A percentile compares a stretch with the other conserved stretches of the same genome.
These are phyloP conservation scores for Boletus semigastroideus DNA, from an alignment of 1,284 basidiomycete species.

Conservation along the genomic window DNA sequence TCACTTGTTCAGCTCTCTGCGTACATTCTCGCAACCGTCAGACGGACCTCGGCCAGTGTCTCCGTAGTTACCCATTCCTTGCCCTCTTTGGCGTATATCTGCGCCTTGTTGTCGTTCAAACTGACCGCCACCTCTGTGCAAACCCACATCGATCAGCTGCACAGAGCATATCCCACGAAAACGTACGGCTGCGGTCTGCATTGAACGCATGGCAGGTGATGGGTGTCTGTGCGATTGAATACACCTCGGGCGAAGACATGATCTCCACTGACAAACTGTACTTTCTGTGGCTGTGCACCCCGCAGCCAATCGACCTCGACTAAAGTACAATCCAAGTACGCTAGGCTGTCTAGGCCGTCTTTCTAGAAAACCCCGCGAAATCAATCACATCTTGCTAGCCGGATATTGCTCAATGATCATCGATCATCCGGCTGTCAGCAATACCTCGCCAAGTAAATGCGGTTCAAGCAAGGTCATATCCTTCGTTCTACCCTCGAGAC, in stretches of 20 bases:
- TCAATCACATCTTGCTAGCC: neutral
- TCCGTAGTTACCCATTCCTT: conserved; percentile 78
- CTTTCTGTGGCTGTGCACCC: conserved; percentile 17
- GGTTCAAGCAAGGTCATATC: conserved; percentile 10
- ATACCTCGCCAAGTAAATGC: conserved; percentile 11
- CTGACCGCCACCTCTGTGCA: conserved; percentile 86
- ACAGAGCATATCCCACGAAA: neutral
- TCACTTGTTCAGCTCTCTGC: neutral
- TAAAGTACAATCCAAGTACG: too few species aligned
- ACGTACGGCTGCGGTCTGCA: conserved; percentile 82
- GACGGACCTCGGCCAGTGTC: conserved; percentile 80
- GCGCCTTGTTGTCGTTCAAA: conserved; percentile 87
- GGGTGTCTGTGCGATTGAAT: conserved; percentile 77
- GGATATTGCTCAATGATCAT: conserved; percentile 8
- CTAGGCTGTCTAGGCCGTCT: neutral
- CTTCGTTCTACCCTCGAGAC: conserved; percentile 11
- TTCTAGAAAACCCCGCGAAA: neutral
- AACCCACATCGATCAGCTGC: conserved; percentile 11
- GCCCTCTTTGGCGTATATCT: conserved; percentile 73
- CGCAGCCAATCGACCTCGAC: neutral
- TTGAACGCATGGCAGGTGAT: conserved; percentile 94
- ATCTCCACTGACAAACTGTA: neutral
- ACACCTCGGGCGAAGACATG: conserved; percentile 79
- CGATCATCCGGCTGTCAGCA: neutral
- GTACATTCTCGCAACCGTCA: neutral